phyloP scores from a whole-genome alignment of 129 eudicot species.

The Oenanthe sinensis region DNA sequence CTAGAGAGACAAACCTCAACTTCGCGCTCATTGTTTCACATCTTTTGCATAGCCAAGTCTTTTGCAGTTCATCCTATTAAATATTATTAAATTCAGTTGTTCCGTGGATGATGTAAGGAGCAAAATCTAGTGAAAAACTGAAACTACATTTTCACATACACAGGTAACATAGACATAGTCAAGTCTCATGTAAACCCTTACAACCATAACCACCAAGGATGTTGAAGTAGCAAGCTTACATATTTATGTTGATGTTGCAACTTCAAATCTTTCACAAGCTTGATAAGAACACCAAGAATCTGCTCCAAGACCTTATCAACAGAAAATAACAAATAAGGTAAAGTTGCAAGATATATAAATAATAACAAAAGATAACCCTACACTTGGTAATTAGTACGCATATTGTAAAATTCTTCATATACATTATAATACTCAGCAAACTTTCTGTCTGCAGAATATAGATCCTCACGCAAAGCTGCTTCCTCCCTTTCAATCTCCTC shows the following conservation, averaged over 20 bases:
- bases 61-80: constrained; percentile 79
- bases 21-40: constrained; percentile 98
- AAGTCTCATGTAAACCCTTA: background rate
- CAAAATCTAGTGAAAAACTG: background rate
- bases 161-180: background rate
- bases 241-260: constrained; percentile 94
- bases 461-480: constrained; percentile 81
- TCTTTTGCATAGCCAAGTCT: constrained; percentile 93
- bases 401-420: constrained; percentile 15
- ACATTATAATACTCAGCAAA: constrained; percentile 96
- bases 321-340: constrained; percentile 15
- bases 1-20: constrained; percentile 50
- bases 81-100: constrained; percentile 8
- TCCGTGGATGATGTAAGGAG: background rate
- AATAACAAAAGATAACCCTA: background rate
- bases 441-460: constrained; percentile 93
- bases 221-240: constrained; percentile 37
- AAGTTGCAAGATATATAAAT: constrained; percentile 5
- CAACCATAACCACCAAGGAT: background rate
- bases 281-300: constrained; percentile 93
- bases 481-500: constrained; percentile 99
- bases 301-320: constrained; percentile 78
- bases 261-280: constrained; percentile 95
- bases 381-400: background rate
- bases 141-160: background rate